Evolutionary conservation across 495 filamentous ascomycete genomes (phyloP).

Genomic region (Tuber melanosporum): DNA sequence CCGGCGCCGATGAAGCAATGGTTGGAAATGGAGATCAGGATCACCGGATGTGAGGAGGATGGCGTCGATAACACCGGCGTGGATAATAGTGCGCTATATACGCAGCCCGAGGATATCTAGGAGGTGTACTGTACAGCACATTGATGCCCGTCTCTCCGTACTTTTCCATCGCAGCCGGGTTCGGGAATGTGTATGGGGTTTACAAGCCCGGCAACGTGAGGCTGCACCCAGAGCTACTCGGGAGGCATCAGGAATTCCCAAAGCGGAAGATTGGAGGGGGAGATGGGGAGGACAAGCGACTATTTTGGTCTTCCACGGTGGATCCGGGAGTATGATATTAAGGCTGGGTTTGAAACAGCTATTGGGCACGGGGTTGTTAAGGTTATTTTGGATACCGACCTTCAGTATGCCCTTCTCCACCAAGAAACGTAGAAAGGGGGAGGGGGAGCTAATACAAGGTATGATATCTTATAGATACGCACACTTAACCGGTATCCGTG

Average conservation of each 20-base stretch:
- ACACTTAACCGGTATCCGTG: constrained; percentile 81
- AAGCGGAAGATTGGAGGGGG: constrained; percentile 63
- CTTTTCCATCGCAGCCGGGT: constrained; percentile 96
- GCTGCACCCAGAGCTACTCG: constrained; percentile 83
- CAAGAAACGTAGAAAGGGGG: background rate
- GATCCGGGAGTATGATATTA: constrained; percentile 79
- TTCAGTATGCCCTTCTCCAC: constrained; percentile 51
- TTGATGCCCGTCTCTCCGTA: constrained; percentile 74
- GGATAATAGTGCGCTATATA: constrained; percentile 69
- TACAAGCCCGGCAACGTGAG: constrained; percentile 97
- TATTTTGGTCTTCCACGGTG: constrained; percentile 97
- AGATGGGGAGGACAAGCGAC: constrained; percentile 68
- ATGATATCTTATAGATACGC: constrained; percentile 46
- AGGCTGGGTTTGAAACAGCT: constrained; percentile 78
- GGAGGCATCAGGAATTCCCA: constrained; percentile 87
- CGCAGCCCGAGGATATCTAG: constrained; percentile 90
- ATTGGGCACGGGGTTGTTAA: constrained; percentile 93
- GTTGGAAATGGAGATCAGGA: constrained; percentile 97
- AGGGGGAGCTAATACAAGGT: background rate
- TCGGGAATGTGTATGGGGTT: constrained; percentile 97
- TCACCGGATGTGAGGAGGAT: constrained; percentile 94
- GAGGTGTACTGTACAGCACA: constrained; percentile 75
- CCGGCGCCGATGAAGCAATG: constrained; percentile 92
- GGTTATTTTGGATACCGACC: constrained; percentile 88
- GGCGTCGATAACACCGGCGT: too few relatives aligned